Evolutionary conservation across 2,329 filamentous ascomycete genomes (phyloP).

Genomic region (Curvularia spicifera): DNA sequence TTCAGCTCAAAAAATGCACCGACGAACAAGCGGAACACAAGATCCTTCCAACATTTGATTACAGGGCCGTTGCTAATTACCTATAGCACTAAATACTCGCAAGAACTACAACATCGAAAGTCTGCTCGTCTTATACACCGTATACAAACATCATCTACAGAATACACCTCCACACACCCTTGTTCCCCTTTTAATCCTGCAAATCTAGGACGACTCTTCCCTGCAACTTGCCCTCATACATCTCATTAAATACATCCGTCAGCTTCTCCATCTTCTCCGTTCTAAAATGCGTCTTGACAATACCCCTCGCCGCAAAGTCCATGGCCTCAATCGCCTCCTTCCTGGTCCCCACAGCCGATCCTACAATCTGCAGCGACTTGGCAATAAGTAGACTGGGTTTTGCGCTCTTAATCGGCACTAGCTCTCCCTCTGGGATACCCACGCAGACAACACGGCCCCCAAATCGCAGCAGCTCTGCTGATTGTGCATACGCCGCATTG

Average conservation of each 20-base stretch:
- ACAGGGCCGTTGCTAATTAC: too few relatives aligned
- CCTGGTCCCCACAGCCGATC: slow-evolving; percentile 55
- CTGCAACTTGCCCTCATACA: slow-evolving; percentile 54
- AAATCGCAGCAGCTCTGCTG: slow-evolving; percentile 52
- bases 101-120: background rate
- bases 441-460: slow-evolving; percentile 56
- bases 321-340: slow-evolving; percentile 58
- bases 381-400: slow-evolving; percentile 51
- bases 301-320: slow-evolving; percentile 51
- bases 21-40: too few relatives aligned
- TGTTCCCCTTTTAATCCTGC: slow-evolving; percentile 9
- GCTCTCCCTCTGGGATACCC: slow-evolving; percentile 56
- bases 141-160: background rate
- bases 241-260: slow-evolving; percentile 55
- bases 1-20: too few relatives aligned
- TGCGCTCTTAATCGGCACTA: slow-evolving; percentile 53
- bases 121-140: too few relatives aligned
- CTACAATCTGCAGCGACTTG: slow-evolving; percentile 54
- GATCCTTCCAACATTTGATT: too few relatives aligned
- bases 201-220: slow-evolving; percentile 58
- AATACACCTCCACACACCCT: background rate
- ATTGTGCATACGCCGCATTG: slow-evolving; percentile 55
- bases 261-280: slow-evolving; percentile 57
- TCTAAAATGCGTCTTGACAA: slow-evolving; percentile 58
- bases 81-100: too few relatives aligned